Evolutionary conservation across 2,329 filamentous ascomycete genomes (phyloP).

Genomic region (Myriosclerotinia scirpicola): DNA sequence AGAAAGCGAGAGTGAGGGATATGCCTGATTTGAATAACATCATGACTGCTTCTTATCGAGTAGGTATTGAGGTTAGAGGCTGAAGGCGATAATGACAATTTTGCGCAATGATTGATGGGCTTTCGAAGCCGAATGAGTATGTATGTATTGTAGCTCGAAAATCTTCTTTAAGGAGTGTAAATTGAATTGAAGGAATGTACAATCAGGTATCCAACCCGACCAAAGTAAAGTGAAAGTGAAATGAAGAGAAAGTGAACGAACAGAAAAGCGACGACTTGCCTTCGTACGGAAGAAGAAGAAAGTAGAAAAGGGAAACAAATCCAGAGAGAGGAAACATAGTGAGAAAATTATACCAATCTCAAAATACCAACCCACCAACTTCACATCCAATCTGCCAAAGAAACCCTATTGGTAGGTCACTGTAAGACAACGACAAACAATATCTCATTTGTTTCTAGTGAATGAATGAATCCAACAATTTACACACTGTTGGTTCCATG

Average conservation of each 20-base stretch:
- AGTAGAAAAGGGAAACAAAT: background rate
- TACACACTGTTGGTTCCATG: background rate
- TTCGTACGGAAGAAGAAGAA: background rate
- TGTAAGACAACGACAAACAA: background rate
- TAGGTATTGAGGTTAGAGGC: background rate
- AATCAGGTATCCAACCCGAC: constrained; percentile 23
- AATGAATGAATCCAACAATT: background rate
- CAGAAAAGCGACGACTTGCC: background rate
- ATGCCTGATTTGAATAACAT: constrained; percentile 1
- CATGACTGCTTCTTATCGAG: background rate
- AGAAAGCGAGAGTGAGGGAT: background rate
- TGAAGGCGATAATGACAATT: background rate
- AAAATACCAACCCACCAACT: background rate
- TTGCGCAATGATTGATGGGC: background rate
- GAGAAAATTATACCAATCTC: background rate
- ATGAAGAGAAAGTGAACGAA: constrained; percentile 10
- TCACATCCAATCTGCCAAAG: background rate
- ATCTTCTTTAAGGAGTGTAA: background rate
- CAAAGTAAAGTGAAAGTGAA: background rate
- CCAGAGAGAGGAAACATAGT: background rate
- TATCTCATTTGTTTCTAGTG: background rate
- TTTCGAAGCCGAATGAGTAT: constrained; percentile 4
- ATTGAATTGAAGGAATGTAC: constrained; percentile 11
- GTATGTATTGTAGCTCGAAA: background rate
- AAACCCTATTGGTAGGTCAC: background rate